Percentiles rank a stretch among this genome's conserved stretches.
phyloP scores from a whole-genome alignment of 2,329 filamentous ascomycete genomes.

The Diaporthe sp. region DNA sequence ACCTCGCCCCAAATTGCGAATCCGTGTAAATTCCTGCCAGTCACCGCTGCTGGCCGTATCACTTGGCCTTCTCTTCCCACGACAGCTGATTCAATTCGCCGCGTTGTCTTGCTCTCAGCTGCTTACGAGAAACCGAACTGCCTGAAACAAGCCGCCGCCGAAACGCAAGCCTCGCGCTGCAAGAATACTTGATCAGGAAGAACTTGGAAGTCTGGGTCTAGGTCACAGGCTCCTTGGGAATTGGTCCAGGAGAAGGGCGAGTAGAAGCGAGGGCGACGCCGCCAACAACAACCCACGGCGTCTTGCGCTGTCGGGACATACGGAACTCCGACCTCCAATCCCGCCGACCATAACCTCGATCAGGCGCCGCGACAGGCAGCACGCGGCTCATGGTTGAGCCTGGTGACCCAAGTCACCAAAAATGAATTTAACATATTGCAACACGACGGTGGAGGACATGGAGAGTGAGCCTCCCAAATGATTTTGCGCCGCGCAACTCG shows the following conservation, averaged over 20 bases:
- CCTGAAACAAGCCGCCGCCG: not conserved
- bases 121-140: not conserved
- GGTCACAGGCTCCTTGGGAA: not conserved
- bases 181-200: conserved; percentile 11
- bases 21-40: not conserved
- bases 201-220: not conserved
- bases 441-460: conserved; percentile 39
- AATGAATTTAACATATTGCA: conserved; percentile 39
- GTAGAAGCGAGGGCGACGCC: not conserved
- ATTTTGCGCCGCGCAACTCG: conserved; percentile 8
- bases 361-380: conserved; percentile 18
- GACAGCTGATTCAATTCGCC: conserved; percentile 14
- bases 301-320: not conserved
- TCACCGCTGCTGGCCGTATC: not conserved
- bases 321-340: conserved; percentile 4
- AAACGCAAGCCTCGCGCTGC: not conserved
- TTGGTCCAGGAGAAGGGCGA: not conserved
- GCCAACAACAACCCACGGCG: conserved; percentile 4
- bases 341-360: conserved; percentile 4
- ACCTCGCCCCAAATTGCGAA: not conserved
- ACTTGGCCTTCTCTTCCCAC: not conserved
- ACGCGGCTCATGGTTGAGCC: conserved; percentile 27
- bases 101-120: not conserved
- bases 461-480: conserved; percentile 43
- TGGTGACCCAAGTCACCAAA: conserved; percentile 25